Evolutionary conservation across 371 early-diverging fungal genomes (phyloP).

Genomic region (Chytridiales sp.): DNA sequence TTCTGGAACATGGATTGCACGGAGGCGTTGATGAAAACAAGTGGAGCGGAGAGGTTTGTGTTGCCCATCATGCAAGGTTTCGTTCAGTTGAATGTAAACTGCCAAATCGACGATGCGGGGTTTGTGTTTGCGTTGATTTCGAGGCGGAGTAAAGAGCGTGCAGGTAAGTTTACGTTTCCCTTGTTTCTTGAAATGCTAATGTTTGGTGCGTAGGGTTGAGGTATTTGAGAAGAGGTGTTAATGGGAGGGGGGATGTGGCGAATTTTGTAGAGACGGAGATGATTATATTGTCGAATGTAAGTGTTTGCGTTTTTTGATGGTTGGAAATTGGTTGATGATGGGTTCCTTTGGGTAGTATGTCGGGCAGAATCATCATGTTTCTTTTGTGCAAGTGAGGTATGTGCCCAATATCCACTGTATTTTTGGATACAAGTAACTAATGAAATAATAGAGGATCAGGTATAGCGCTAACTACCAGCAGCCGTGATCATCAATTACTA

Average conservation of each 20-base stretch:
- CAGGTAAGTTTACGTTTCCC: no score
- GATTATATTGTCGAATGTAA: constrained; percentile 55
- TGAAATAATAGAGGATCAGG: no score
- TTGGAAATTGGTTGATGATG: constrained; percentile 1
- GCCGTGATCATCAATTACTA: no score
- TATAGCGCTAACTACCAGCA: no score
- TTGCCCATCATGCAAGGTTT: constrained; percentile 72
- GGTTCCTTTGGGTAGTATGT: constrained; percentile 40
- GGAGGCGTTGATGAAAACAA: constrained; percentile 2
- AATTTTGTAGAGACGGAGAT: constrained; percentile 99
- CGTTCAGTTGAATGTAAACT: constrained; percentile 58
- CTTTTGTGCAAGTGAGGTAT: constrained; percentile 68
- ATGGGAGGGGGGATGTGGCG: constrained; percentile 88
- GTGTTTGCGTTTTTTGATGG: background rate
- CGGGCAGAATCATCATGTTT: constrained; percentile 53
- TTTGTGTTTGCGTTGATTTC: constrained; percentile 81
- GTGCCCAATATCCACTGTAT: constrained; percentile 4
- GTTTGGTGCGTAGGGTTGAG: no score
- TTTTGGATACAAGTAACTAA: background rate
- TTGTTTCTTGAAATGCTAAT: no score
- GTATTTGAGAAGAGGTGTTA: constrained; percentile 92
- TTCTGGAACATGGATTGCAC: constrained; percentile 14
- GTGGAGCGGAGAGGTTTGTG: constrained; percentile 51
- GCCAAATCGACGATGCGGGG: constrained; percentile 52
- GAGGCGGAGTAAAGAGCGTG: constrained; percentile 74